Conservation (phyloP, 1,139 yeast species). For the Arxiozyma heterogenica region DNA sequence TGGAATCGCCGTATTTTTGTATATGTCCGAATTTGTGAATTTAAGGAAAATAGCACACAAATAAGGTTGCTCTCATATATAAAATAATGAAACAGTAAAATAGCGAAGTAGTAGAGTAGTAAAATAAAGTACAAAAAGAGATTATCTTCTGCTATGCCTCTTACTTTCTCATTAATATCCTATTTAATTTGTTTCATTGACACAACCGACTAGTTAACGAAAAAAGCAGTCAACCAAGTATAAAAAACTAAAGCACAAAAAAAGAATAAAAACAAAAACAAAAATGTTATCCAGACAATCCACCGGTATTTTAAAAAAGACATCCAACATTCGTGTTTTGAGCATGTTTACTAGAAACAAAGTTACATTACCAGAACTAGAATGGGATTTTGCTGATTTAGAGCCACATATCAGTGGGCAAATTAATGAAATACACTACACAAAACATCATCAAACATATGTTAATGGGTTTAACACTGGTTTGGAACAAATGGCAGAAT, state of each 20-base stretch:
- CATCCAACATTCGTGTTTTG: not conserved
- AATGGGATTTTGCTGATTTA: constrained; percentile 78
- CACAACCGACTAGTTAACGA: not conserved
- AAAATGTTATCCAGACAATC: constrained; percentile 1
- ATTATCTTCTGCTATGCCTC: not conserved
- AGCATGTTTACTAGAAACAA: constrained; percentile 35
- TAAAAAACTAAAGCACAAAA: too few relatives aligned
- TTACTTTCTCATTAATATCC: not conserved
- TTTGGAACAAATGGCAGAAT: constrained; percentile 66
- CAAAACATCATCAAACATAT: constrained; percentile 91
- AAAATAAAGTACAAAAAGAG: too few relatives aligned
- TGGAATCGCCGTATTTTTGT: too few relatives aligned
- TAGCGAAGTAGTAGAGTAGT: too few relatives aligned
- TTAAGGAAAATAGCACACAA: not conserved
- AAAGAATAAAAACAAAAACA: not conserved
- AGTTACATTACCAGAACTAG: constrained; percentile 75
- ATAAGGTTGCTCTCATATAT: too few relatives aligned
- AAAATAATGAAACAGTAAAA: too few relatives aligned
- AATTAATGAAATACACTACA: constrained; percentile 83
- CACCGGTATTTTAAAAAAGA: not conserved
- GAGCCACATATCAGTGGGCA: constrained; percentile 88
- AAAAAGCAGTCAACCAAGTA: not conserved
- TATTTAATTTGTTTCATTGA: too few relatives aligned
- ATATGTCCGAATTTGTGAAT: too few relatives aligned
- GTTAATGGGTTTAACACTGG: constrained; percentile 84